phyloP scores from a whole-genome alignment of 768 basidiomycete genomes.

The Mrakia hoshinonis region DNA sequence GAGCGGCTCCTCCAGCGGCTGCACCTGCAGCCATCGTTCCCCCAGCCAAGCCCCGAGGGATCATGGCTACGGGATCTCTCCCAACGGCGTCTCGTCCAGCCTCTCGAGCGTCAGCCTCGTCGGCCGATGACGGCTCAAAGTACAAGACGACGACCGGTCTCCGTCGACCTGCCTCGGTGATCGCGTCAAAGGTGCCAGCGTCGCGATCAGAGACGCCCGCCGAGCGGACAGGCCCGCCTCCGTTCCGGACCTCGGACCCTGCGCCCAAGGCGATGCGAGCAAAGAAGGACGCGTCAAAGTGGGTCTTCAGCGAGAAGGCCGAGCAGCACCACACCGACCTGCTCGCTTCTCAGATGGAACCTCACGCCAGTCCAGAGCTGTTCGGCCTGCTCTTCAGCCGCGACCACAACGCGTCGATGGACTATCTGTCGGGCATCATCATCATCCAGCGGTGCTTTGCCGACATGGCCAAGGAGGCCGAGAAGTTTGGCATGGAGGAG shows the following conservation, averaged over 20 bases:
- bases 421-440: constrained; percentile 69
- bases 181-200: constrained; percentile 48
- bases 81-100: constrained; percentile 13
- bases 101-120: constrained; percentile 9
- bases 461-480: constrained; percentile 51
- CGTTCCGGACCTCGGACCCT: constrained; percentile 50
- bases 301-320: constrained; percentile 68
- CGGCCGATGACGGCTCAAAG: constrained; percentile 6
- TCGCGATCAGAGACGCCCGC: constrained; percentile 28
- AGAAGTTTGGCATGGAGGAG: constrained; percentile 46
- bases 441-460: constrained; percentile 68
- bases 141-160: not conserved
- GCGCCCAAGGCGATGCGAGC: constrained; percentile 58
- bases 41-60: constrained; percentile 5
- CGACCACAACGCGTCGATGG: constrained; percentile 90
- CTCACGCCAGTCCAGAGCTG: constrained; percentile 66
- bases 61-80: constrained; percentile 16
- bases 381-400: constrained; percentile 76
- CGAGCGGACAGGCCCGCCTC: constrained; percentile 29
- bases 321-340: constrained; percentile 74
- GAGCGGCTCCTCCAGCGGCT: not conserved
- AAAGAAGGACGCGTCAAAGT: constrained; percentile 63
- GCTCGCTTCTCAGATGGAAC: constrained; percentile 87
- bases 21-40: not conserved
- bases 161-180: constrained; percentile 25